phyloP scores from a whole-genome alignment of 306 rosid species.

The Dalbergia cochinchinensis region DNA sequence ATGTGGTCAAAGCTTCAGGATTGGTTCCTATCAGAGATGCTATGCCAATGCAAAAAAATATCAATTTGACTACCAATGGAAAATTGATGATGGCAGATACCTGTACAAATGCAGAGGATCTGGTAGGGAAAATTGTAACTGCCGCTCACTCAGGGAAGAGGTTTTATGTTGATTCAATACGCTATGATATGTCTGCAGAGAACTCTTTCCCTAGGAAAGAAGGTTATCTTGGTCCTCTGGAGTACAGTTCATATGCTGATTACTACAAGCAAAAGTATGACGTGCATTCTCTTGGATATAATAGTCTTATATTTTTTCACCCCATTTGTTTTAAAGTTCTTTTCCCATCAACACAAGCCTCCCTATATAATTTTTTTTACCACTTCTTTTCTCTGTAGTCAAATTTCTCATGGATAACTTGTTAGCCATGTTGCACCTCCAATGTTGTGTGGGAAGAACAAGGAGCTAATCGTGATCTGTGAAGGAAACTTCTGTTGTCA shows the following conservation, averaged over 20 bases:
- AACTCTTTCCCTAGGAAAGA: conserved; percentile 97
- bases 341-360: conserved; percentile 29
- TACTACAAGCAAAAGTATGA: conserved; percentile 97
- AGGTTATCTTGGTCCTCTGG: conserved; percentile 98
- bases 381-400: neutral
- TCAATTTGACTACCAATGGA: conserved; percentile 54
- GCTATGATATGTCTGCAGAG: conserved; percentile 90
- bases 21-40: conserved; percentile 77
- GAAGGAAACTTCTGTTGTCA: conserved; percentile 63
- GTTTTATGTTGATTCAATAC: conserved; percentile 95
- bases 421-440: conserved; percentile 60
- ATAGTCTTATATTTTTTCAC: conserved; percentile 33
- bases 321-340: conserved; percentile 27
- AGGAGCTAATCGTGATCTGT: conserved; percentile 69
- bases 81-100: conserved; percentile 92
- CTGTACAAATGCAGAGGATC: conserved; percentile 73
- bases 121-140: conserved; percentile 89
- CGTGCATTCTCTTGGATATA: conserved; percentile 45
- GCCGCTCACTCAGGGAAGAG: conserved; percentile 99
- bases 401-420: conserved; percentile 47
- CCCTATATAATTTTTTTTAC: conserved; percentile 38
- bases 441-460: conserved; percentile 71
- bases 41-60: conserved; percentile 54
- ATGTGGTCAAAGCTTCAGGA: conserved; percentile 96
- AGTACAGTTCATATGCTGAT: conserved; percentile 98